phyloP scores from a whole-genome alignment of 768 basidiomycete species.

The Boletus reticuloceps region DNA sequence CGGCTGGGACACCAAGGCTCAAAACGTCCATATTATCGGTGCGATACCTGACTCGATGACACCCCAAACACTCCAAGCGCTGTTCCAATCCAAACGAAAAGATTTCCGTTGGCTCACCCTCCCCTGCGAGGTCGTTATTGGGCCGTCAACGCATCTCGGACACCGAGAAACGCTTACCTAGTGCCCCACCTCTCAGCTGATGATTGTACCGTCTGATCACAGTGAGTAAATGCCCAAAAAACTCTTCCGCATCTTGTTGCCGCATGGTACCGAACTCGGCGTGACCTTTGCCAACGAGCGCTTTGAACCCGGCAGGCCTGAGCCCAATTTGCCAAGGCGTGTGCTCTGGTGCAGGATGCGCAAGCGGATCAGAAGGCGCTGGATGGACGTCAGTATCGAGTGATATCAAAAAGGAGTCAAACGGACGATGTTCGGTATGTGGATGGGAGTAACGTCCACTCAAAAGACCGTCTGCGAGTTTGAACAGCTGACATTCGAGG shows the following conservation, averaged over 20 bases:
- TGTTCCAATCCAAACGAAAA: conserved; percentile 88
- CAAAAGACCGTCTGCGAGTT: conserved; percentile 87
- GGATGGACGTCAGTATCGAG: neutral
- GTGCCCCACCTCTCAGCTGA: conserved; percentile 40
- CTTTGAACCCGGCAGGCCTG: conserved; percentile 80
- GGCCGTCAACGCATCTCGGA: neutral
- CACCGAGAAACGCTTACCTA: conserved; percentile 18
- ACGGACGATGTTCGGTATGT: conserved; percentile 34
- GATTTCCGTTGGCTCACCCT: conserved; percentile 63
- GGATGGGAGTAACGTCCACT: conserved; percentile 87
- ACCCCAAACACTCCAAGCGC: conserved; percentile 76
- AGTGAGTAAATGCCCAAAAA: conserved; percentile 78
- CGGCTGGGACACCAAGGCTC: conserved; percentile 77
- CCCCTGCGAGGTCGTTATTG: neutral
- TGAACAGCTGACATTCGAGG: conserved; percentile 93
- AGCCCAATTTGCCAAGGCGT: conserved; percentile 68
- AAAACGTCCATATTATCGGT: conserved; percentile 73
- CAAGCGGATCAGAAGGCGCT: conserved; percentile 33
- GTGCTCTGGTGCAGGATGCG: conserved; percentile 27
- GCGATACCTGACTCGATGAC: conserved; percentile 79
- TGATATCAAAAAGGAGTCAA: conserved; percentile 4
- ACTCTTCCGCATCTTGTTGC: conserved; percentile 97
- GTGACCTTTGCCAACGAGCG: conserved; percentile 88
- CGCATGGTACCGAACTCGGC: conserved; percentile 94
- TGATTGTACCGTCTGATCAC: conserved; percentile 65